Conservation (phyloP, 108 stramenopile species). For the Cylindrotheca fusiformis region DNA sequence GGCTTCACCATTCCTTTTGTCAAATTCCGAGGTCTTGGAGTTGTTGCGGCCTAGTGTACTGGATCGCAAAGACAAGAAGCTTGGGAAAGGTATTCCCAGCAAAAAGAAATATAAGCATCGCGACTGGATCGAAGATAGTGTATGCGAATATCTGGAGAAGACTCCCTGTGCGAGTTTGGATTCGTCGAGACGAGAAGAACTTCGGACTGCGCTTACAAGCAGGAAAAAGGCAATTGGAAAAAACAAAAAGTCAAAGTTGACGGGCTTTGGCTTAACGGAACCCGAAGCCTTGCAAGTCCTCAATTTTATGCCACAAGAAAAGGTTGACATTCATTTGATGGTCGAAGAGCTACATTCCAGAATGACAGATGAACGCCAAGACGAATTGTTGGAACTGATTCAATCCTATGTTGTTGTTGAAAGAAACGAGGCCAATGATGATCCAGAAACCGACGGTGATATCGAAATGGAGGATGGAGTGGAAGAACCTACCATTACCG, state of each 20-base stretch:
- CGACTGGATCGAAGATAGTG: slow-evolving; percentile 76
- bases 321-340: slow-evolving; percentile 78
- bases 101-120: slow-evolving; percentile 51
- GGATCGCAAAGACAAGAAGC: slow-evolving; percentile 17
- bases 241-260: background rate
- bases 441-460: too few relatives aligned
- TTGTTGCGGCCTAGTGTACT: slow-evolving; percentile 40
- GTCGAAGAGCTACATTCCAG: slow-evolving; percentile 70
- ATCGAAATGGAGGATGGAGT: too few relatives aligned
- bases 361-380: slow-evolving; percentile 56
- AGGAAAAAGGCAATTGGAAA: slow-evolving; percentile 10
- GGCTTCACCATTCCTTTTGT: slow-evolving; percentile 49
- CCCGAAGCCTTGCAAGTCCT: slow-evolving; percentile 78
- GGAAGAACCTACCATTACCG: too few relatives aligned
- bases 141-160: slow-evolving; percentile 55
- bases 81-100: slow-evolving; percentile 12
- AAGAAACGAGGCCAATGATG: too few relatives aligned
- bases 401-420: too few relatives aligned
- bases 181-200: slow-evolving; percentile 22
- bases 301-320: slow-evolving; percentile 79
- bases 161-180: slow-evolving; percentile 58
- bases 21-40: slow-evolving; percentile 60
- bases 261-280: slow-evolving; percentile 65
- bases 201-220: slow-evolving; percentile 18
- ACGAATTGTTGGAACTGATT: slow-evolving; percentile 56